Percentiles rank a stretch among this genome's conserved stretches.
Conservation (phyloP, 2,329 filamentous ascomycete species). For the Diaporthe humulicola region DNA sequence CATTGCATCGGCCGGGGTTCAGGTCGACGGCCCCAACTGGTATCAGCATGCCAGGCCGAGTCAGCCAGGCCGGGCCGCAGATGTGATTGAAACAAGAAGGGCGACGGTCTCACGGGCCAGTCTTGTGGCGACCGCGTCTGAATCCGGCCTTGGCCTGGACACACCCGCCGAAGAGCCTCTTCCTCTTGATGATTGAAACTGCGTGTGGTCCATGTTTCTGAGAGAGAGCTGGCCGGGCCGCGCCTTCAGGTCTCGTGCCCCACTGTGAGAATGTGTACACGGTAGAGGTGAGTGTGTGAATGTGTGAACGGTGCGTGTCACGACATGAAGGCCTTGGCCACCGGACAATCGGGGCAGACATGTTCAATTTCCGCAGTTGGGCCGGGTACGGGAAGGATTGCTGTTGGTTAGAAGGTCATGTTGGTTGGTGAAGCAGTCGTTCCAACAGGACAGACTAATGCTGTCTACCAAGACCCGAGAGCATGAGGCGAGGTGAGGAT, state of each 20-base stretch:
- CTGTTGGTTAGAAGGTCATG: not conserved
- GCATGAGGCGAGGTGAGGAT: not conserved
- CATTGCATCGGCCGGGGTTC: constrained; percentile 1
- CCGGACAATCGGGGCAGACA: not conserved
- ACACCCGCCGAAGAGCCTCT: not conserved
- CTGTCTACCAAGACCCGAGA: not conserved
- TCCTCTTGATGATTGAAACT: not conserved
- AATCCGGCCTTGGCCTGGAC: constrained; percentile 24
- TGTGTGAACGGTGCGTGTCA: not conserved
- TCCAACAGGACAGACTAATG: not conserved
- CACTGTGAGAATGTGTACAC: not conserved
- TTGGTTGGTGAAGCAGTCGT: not conserved
- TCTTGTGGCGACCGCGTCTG: constrained; percentile 8
- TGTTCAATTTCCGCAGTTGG: constrained; percentile 24
- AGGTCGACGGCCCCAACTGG: not conserved
- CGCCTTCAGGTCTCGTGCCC: not conserved
- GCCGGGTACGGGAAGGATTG: constrained; percentile 7
- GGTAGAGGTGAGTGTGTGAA: not conserved
- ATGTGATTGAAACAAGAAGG: constrained; percentile 17
- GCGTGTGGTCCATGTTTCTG: constrained; percentile 25
- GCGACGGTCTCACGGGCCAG: not conserved
- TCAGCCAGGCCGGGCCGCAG: not conserved
- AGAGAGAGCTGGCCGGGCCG: constrained; percentile 1
- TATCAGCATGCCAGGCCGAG: not conserved
- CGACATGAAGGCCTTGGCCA: not conserved